A percentile compares a stretch with the other conserved stretches of the same genome.
Conservation (phyloP, 306 rosid genomes). For the Vigna nakashimae region DNA sequence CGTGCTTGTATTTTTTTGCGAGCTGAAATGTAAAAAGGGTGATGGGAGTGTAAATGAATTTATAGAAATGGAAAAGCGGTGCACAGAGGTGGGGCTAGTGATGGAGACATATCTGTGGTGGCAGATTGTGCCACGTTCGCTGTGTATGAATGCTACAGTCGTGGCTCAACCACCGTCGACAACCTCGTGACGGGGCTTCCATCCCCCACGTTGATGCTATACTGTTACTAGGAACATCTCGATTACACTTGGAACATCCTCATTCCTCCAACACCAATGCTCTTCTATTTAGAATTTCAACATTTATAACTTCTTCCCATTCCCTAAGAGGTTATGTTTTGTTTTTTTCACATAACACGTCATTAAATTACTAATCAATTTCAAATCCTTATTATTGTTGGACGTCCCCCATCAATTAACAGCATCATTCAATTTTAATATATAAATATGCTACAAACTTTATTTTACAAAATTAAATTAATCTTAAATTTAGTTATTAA, state of each 20-base stretch:
- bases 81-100: conserved; percentile 13
- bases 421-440: no score
- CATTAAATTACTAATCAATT: no score
- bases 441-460: no score
- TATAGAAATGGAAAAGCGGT: conserved; percentile 33
- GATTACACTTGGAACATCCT: not conserved
- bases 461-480: no score
- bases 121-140: conserved; percentile 68
- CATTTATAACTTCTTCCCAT: no score
- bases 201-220: conserved; percentile 64
- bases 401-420: no score
- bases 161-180: conserved; percentile 71
- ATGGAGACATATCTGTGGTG: conserved; percentile 49
- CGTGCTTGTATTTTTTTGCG: not conserved
- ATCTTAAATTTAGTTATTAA: no score
- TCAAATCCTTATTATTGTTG: no score
- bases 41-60: conserved; percentile 10
- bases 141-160: conserved; percentile 18
- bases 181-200: conserved; percentile 45
- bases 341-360: no score
- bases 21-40: not conserved
- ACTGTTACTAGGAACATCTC: not conserved
- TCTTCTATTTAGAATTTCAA: no score
- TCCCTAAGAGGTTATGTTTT: no score
- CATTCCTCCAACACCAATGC: not conserved